phyloP scores from a whole-genome alignment of 2,329 filamentous ascomycete genomes.

The Phyllosticta citribraziliensis region DNA sequence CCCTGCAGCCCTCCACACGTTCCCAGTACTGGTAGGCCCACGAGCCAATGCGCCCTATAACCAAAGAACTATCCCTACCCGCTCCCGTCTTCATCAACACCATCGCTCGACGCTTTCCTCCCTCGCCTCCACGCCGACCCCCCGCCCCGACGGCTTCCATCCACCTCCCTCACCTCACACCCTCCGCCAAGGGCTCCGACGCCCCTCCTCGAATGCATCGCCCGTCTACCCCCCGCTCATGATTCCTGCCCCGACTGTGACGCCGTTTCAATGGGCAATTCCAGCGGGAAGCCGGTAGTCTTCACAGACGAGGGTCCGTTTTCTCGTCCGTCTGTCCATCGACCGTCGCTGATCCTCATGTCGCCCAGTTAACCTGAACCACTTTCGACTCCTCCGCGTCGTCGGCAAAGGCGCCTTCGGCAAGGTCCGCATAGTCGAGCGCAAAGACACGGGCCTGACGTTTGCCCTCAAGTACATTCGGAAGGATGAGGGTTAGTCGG shows the following conservation, averaged over 20 bases:
- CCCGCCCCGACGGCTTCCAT: background rate
- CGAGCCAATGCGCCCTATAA: background rate
- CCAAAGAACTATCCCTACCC: background rate
- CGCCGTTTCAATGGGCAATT: constrained; percentile 67
- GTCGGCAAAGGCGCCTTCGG: constrained; percentile 97
- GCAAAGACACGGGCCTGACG: constrained; percentile 86
- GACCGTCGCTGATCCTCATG: constrained; percentile 13
- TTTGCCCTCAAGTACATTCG: constrained; percentile 98
- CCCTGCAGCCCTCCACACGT: background rate
- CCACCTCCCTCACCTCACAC: background rate
- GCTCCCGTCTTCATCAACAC: background rate
- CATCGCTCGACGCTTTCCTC: background rate
- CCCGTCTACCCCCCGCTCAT: constrained; percentile 2
- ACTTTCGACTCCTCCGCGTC: constrained; percentile 89
- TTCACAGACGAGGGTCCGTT: constrained; percentile 82
- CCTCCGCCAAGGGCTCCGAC: background rate
- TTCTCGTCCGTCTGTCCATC: background rate
- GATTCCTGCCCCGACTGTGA: constrained; percentile 7
- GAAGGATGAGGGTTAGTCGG: constrained; percentile 81
- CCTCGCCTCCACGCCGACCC: background rate
- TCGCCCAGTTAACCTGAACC: constrained; percentile 78
- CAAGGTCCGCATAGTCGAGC: constrained; percentile 96
- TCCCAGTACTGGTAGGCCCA: background rate
- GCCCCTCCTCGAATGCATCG: constrained; percentile 1
- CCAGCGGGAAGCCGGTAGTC: constrained; percentile 85